Evolutionary conservation across 148 eudicot species (phyloP), one percentile per base, ranked within the genome.

Genomic region (Agrostemma githago): DNA sequence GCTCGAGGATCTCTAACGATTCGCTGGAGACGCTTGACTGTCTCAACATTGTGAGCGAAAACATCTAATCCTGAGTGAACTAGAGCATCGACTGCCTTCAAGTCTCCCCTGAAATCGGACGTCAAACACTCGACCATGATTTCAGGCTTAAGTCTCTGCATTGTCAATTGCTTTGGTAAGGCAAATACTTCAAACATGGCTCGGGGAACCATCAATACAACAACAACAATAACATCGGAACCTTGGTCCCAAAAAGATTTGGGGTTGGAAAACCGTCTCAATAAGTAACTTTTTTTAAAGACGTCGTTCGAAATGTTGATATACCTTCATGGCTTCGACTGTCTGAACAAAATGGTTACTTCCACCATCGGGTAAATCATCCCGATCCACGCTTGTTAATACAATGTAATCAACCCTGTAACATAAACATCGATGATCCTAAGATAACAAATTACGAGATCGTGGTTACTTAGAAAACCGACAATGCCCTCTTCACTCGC

Each of bases 11-110:
- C 98, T 84, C 97, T 87, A 41, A 94, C 98, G 76, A 94, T 86
- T 76, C 97, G 83, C 80, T 91, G 98, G 39, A 94, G 90, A 48
- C 96, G 91, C 83, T 86, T 91, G 62, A 94, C 97, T 71, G 98
- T 91, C 75, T 94, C 98, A 34, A 94, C 37, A 78, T 94, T 94
- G 85, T 91, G 98, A 26, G 98, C 98, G 77, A 94, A 94, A 80
- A 94, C 98, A 87, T 94, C 98, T 82, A 91, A 88, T 72, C 98
- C 98, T 8, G 97, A 94, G 83, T 94, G 92, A 63, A 86, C 95
- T 26, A 94, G 83, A 74, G 88, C 78, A 44, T 87, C 85, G 21
- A 94, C 97, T 79, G 98, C 96, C 69, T 84, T 76, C 67, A 94
- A 81, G 79, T 91, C 96, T 65, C 98, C 98, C 66, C 92, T 87